Percentiles rank a stretch among this genome's conserved stretches.
phyloP scores from a whole-genome alignment of 768 basidiomycete species.

The Tubosaeta sp. region DNA sequence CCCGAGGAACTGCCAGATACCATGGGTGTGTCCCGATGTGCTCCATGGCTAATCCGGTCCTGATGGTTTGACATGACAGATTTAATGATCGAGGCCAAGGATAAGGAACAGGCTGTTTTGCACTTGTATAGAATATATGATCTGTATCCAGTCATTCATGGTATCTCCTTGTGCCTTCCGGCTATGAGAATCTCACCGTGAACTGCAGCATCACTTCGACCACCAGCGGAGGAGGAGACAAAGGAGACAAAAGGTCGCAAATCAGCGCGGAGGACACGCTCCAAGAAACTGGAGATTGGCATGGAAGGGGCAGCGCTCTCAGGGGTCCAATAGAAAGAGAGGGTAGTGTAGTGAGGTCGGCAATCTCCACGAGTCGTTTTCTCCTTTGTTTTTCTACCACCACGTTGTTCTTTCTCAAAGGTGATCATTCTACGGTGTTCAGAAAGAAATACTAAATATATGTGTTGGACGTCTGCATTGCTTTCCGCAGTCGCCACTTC shows the following conservation, averaged over 20 bases:
- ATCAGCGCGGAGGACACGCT: conserved; percentile 17
- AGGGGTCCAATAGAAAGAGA: too few species aligned
- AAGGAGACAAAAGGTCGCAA: conserved; percentile 45
- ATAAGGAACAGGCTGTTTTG: conserved; percentile 91
- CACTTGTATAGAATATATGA: conserved; percentile 77
- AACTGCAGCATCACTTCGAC: conserved; percentile 36
- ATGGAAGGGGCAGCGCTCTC: too few species aligned
- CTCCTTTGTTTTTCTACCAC: background rate
- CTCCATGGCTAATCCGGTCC: background rate
- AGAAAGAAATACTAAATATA: conserved; percentile 14
- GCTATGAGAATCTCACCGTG: background rate
- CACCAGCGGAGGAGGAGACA: conserved; percentile 37
- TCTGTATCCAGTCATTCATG: conserved; percentile 59
- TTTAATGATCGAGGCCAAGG: conserved; percentile 92
- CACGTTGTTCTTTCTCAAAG: conserved; percentile 4
- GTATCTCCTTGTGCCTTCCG: conserved; percentile 27
- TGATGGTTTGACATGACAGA: conserved; percentile 37
- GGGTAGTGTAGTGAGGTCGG: conserved; percentile 3
- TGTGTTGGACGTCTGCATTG: conserved; percentile 6
- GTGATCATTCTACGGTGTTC: conserved; percentile 8
- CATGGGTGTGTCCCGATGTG: conserved; percentile 43
- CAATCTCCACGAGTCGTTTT: conserved; percentile 8
- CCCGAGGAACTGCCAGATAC: conserved; percentile 63
- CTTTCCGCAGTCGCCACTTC: conserved; percentile 8
- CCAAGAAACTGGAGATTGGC: background rate